Base-by-base conservation (phyloP, 345 rosid species). In the Eucalyptus curtisii region DNA sequence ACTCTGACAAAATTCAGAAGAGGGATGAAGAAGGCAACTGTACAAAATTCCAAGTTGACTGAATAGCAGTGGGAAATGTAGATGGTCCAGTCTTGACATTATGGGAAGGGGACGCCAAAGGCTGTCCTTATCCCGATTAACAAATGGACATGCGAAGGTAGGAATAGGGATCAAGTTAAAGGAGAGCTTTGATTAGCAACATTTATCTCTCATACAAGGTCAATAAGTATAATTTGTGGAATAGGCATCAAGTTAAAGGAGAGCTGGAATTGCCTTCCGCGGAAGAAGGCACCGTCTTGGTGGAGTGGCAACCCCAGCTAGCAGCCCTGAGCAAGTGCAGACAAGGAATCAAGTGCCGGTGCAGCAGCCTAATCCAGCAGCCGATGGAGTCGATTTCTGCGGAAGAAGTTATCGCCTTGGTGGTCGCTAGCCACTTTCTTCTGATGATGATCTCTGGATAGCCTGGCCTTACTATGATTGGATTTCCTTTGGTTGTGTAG, bases 201-300 rank as follows among this genome's bases (percentile, higher is more conserved):
- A 11, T 5, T 71, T 71, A 24, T 19, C 24, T 19, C 12, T 37
- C 13, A 19, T 3, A 17, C 25, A 22, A 17, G 80, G 44, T n/a
- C 76, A n/a, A 30, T 27, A 59, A 59, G 53, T 50, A 50, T 50
- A 50, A 50, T 50, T 50, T 50, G 53, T 50, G 17, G 53, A 50
- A 50, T 17, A 17, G 53, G 53, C 53, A 50, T 50, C 53, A 50
- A 50, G 53, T 50, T 50, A 50, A 52, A 52, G 57, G 57, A 52
- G 57, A 52, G 95, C 95, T 1, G 96, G 94, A 79, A 86, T 89
- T 84, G 91, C 94, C 64, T 95, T 95, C 57, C 90, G 87, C 1
- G 96, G 95, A 86, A 93, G 95, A 91, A 90, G 97, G 88, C 90
- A 87, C 86, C 92, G 94, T 79, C 90, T 95, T 5, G 81, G 86